Conservation (phyloP, 1,139 yeast species). For the Maudiozyma humilis region DNA sequence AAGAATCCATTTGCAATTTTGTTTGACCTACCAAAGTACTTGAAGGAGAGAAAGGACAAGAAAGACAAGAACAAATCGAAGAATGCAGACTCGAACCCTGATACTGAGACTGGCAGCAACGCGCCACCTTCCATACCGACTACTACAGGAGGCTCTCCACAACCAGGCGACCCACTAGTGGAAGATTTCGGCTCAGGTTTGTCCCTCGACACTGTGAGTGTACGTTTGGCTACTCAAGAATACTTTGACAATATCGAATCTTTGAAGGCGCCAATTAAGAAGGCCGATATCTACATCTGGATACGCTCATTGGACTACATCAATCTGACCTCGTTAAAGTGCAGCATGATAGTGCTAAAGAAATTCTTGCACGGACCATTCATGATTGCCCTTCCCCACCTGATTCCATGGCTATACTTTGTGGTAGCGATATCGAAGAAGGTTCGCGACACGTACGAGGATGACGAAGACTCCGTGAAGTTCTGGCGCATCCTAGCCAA, state of each 20-base stretch:
- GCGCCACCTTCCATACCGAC: conserved; percentile 8
- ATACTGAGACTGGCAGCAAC: neutral
- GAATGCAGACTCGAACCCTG: neutral
- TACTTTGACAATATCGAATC: conserved; percentile 28
- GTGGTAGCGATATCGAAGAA: conserved; percentile 56
- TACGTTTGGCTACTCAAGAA: conserved; percentile 37
- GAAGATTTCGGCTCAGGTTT: neutral
- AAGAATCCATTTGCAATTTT: conserved; percentile 66
- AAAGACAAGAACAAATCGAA: conserved; percentile 55
- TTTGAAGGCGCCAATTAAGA: conserved; percentile 18
- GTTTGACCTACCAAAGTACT: conserved; percentile 60
- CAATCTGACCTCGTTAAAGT: conserved; percentile 57
- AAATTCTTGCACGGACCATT: conserved; percentile 64
- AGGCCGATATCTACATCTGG: conserved; percentile 44
- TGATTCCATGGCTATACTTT: conserved; percentile 64
- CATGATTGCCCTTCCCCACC: conserved; percentile 61
- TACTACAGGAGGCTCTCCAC: conserved; percentile 5
- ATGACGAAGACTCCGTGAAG: conserved; percentile 18
- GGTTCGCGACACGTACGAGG: conserved; percentile 30
- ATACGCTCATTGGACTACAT: conserved; percentile 45
- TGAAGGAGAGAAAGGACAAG: conserved; percentile 62
- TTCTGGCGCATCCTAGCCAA: conserved; percentile 44
- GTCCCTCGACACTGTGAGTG: conserved; percentile 26
- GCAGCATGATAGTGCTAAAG: conserved; percentile 55
- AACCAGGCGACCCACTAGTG: neutral